Conservation (phyloP, 2,329 filamentous ascomycete species). For the Chrysosphaeria jannelii region DNA sequence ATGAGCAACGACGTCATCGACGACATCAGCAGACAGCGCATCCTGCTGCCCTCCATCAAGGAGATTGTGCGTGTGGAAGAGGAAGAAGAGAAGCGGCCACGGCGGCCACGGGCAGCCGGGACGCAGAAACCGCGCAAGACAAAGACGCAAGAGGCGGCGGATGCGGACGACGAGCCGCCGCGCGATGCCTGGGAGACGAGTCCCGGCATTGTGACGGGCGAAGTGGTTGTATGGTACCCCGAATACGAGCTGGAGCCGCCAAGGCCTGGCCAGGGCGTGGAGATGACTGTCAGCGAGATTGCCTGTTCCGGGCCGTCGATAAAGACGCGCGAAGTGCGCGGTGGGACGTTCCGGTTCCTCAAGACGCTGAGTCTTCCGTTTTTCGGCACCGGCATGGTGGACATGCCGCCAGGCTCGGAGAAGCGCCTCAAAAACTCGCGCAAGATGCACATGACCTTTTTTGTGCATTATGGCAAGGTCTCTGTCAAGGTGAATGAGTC, state of each 20-base stretch:
- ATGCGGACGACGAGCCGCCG: slow-evolving; percentile 14
- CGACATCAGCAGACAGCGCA: slow-evolving; percentile 10
- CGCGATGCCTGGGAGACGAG: slow-evolving; percentile 42
- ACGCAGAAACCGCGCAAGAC: no score
- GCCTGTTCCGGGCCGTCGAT: slow-evolving; percentile 25
- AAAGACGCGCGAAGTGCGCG: slow-evolving; percentile 24
- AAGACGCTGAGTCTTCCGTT: slow-evolving; percentile 67
- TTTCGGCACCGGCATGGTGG: slow-evolving; percentile 71
- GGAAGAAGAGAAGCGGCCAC: slow-evolving; percentile 11
- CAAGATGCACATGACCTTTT: slow-evolving; percentile 94
- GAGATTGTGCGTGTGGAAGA: slow-evolving; percentile 51
- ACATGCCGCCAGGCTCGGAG: slow-evolving; percentile 51
- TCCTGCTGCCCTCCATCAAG: slow-evolving; percentile 40
- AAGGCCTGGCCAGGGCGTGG: slow-evolving; percentile 21
- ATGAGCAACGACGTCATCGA: slow-evolving; percentile 21
- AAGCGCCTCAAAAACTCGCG: slow-evolving; percentile 80
- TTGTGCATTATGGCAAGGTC: slow-evolving; percentile 60
- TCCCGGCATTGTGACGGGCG: slow-evolving; percentile 30
- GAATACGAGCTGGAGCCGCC: slow-evolving; percentile 23
- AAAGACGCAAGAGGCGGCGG: slow-evolving; percentile 1
- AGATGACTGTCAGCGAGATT: slow-evolving; percentile 21
- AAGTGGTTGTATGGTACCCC: slow-evolving; percentile 32
- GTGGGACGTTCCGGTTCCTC: slow-evolving; percentile 56
- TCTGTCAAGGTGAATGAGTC: slow-evolving; percentile 47
- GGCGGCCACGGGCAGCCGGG: no score